Percentiles rank a stretch among this genome's conserved stretches.
Conservation (phyloP, 2,329 filamentous ascomycete species). For the Fusarium acutatum region DNA sequence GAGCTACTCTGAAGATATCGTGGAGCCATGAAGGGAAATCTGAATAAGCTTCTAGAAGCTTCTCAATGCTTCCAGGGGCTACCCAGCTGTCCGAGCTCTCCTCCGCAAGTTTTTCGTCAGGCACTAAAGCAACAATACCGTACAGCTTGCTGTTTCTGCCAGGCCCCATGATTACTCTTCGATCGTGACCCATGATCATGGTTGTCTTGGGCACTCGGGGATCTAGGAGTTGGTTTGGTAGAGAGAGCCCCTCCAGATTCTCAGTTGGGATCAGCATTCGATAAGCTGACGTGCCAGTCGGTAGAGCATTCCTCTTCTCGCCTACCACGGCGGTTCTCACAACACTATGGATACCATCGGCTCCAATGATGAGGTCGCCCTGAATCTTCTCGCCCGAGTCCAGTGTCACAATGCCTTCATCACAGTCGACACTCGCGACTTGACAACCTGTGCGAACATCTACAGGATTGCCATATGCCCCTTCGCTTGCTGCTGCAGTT, state of each 20-base stretch:
- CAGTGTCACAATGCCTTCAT: slow-evolving; percentile 25
- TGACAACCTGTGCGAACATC: slow-evolving; percentile 26
- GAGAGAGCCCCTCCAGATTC: slow-evolving; percentile 8
- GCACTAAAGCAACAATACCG: slow-evolving; percentile 30
- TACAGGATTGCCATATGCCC: slow-evolving; percentile 12
- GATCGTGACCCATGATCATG: slow-evolving; percentile 36
- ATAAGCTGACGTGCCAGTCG: slow-evolving; percentile 33
- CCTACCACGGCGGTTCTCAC: slow-evolving; percentile 29
- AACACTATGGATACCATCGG: slow-evolving; percentile 36
- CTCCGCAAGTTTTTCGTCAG: slow-evolving; percentile 29
- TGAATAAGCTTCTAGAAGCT: slow-evolving; percentile 25
- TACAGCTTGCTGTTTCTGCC: slow-evolving; percentile 29
- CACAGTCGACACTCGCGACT: slow-evolving; percentile 21
- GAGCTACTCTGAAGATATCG: not conserved
- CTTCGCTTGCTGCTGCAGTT: slow-evolving; percentile 15
- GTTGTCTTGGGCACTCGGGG: slow-evolving; percentile 16
- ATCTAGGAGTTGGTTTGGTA: slow-evolving; percentile 16
- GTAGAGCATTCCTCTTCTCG: slow-evolving; percentile 18
- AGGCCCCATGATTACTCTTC: slow-evolving; percentile 35
- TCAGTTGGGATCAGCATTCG: slow-evolving; percentile 33
- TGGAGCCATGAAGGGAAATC: slow-evolving; percentile 12
- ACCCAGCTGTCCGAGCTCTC: slow-evolving; percentile 35
- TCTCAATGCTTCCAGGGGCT: slow-evolving; percentile 29
- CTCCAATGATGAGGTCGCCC: slow-evolving; percentile 32
- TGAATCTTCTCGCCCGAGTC: slow-evolving; percentile 20